Base-by-base conservation (phyloP, 2,329 filamentous ascomycete species). In the Phaeophleospora eucalypticola region DNA sequence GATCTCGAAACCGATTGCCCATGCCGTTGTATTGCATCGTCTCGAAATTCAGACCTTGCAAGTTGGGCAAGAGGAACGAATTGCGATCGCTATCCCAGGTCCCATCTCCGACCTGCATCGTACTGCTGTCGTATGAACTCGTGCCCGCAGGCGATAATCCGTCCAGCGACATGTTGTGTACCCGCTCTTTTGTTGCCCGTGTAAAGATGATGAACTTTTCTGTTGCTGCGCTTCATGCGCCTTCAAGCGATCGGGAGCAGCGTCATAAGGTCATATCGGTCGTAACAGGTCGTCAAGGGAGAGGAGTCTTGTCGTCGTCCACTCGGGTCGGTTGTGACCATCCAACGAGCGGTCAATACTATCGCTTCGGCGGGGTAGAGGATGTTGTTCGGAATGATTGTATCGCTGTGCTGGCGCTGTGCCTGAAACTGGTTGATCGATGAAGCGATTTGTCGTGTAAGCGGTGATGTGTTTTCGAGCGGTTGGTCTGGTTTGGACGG, bases 1-100 rank as follows among this genome's bases (percentile, higher is more conserved):
- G 68, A 9, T 78, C 79, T 41, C 79, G 75, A 66, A 91, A 91
- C 48, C 87, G 82, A 65, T 89, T 90, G 49, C 82, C 86, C 87
- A 91, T 90, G 65, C 87, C 87, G 78, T 93, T 93, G 70, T 89
- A 89, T 64, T 78, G 82, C 82, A 87, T 90, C 4, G 87, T 90
- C 41, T 84, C 84, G 65, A 88, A 87, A 64, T 89, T 87, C 54
- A 88, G 69, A 7, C 86, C 86, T 59, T 83, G 74, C 37, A 93
- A 71, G 61, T 89, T 89, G 29, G 87, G 87, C 42, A 93, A 71
- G 44, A 93, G 71, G 64, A 91, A 93, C 15, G 79, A 82, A 62
- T 90, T 88, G 64, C 84, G 84, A 49, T 77, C 75, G 47, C 84
- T 84, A 60, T 90, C 84, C 87, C 87, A 93, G 27, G 87, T 91